Evolutionary conservation across 2,329 filamentous ascomycete species (phyloP).

Genomic region (Thermoascus crustaceus): DNA sequence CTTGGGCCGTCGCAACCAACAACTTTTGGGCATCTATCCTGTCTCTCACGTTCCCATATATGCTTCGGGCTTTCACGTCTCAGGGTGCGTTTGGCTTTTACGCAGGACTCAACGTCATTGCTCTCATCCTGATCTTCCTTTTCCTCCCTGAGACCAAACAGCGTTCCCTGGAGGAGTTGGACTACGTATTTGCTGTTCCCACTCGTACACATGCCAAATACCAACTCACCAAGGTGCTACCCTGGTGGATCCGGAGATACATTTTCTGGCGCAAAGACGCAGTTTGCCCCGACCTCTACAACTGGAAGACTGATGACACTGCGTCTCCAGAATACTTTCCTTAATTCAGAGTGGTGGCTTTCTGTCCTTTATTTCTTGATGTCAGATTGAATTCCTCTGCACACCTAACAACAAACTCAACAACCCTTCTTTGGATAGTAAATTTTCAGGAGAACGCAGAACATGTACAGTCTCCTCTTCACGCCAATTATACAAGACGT

Average conservation of each 20-base stretch:
- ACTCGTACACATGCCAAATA: conserved; percentile 51
- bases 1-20: conserved; percentile 38
- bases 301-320: conserved; percentile 5
- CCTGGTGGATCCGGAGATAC: conserved; percentile 54
- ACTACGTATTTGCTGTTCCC: conserved; percentile 52
- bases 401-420: too few relatives aligned
- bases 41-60: conserved; percentile 42
- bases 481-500: too few relatives aligned
- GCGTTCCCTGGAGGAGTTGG: conserved; percentile 50
- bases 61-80: conserved; percentile 40
- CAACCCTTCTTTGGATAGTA: too few relatives aligned
- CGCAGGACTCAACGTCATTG: conserved; percentile 50
- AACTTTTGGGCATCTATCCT: conserved; percentile 43
- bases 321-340: too few relatives aligned
- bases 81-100: conserved; percentile 56
- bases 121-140: conserved; percentile 57
- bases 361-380: too few relatives aligned
- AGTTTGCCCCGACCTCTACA: conserved; percentile 42
- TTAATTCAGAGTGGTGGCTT: too few relatives aligned
- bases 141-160: conserved; percentile 52
- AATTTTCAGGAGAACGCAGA: too few relatives aligned
- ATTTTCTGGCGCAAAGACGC: conserved; percentile 46
- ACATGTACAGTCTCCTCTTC: too few relatives aligned
- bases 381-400: too few relatives aligned
- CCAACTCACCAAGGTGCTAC: conserved; percentile 48